phyloP scores from a whole-genome alignment of 129 eudicot species.

The Flaveria trinervia region DNA sequence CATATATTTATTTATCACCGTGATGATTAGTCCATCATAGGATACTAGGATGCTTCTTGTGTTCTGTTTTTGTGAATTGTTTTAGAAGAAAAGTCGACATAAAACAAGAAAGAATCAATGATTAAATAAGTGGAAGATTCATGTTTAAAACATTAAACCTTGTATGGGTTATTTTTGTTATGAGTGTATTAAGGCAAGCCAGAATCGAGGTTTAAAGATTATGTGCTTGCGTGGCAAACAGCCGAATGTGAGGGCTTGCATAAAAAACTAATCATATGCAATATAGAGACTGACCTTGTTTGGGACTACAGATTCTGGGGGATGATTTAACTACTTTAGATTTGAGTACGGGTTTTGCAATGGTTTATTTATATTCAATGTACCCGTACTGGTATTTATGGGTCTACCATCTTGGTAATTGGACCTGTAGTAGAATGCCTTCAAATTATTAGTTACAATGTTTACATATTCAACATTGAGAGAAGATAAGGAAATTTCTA shows the following conservation, averaged over 20 bases:
- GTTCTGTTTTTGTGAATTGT: neutral
- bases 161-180: neutral
- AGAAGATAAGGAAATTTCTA: neutral
- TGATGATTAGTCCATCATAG: neutral
- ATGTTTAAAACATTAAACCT: neutral
- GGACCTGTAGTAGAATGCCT: neutral
- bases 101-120: no score
- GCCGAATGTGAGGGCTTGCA: no score
- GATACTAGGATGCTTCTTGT: constrained; percentile 5
- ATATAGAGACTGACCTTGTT: neutral
- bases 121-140: neutral
- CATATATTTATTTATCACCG: neutral
- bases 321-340: neutral
- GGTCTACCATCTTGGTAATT: neutral
- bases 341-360: neutral
- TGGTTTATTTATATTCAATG: no score
- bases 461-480: neutral
- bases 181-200: neutral
- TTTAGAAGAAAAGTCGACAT: neutral
- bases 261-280: no score
- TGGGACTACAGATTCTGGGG: neutral
- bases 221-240: neutral
- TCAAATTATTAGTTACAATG: neutral
- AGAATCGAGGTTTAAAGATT: neutral
- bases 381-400: no score